phyloP scores from a whole-genome alignment of 2,329 filamentous ascomycete species.

The Cadophora gregata region DNA sequence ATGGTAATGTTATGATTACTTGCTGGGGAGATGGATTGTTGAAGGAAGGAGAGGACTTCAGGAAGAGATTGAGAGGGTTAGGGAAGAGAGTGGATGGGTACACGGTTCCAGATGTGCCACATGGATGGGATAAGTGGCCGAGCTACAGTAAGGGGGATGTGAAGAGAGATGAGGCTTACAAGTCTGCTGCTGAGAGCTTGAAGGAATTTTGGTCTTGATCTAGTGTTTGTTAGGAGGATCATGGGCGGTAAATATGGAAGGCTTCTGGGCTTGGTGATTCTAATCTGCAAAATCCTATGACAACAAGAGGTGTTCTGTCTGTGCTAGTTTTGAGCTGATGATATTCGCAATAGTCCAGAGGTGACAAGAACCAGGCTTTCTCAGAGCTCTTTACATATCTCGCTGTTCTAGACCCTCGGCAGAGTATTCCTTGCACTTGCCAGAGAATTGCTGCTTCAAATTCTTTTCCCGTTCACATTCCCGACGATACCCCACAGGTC shows the following conservation, averaged over 20 bases:
- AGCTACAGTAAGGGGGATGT: conserved; percentile 18
- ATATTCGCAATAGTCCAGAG: no score
- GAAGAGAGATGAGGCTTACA: conserved; percentile 35
- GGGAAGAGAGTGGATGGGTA: conserved; percentile 36
- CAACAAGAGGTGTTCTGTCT: no score
- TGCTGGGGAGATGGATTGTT: conserved; percentile 37
- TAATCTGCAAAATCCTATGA: no score
- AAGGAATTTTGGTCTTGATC: conserved; percentile 27
- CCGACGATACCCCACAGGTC: no score
- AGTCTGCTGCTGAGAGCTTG: conserved; percentile 27
- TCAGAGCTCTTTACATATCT: no score
- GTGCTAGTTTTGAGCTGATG: no score
- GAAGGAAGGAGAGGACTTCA: conserved; percentile 35
- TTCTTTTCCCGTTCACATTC: no score
- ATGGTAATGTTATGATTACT: conserved; percentile 33
- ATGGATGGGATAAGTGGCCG: conserved; percentile 37
- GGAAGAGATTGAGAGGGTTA: conserved; percentile 30
- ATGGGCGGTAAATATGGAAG: neutral
- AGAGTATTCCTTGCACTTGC: no score
- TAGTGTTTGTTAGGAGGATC: neutral
- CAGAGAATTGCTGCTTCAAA: no score
- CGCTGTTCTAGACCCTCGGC: no score
- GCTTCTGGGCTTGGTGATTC: no score
- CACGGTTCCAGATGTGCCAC: conserved; percentile 32
- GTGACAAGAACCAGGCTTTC: no score